These are phyloP conservation scores for Grosmannia clavigera DNA, from an alignment of 2,329 filamentous ascomycete genomes.

Conservation along the genomic window DNA sequence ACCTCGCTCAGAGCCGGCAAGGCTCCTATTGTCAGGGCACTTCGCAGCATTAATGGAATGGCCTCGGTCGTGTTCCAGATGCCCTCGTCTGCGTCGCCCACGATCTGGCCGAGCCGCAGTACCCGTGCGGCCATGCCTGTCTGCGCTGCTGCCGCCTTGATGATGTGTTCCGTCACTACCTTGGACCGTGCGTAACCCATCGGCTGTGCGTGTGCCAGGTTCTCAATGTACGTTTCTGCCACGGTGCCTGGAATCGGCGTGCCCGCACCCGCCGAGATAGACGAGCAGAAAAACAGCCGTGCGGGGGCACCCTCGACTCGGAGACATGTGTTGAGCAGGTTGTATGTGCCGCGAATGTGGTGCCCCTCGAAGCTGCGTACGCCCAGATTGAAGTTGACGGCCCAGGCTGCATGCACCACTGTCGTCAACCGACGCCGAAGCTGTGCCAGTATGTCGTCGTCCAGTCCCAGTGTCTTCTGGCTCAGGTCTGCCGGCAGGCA, in stretches of 20 bases:
- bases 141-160: too few species aligned
- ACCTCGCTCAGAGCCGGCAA: too few species aligned
- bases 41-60: too few species aligned
- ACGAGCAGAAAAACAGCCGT: slow-evolving; percentile 26
- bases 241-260: slow-evolving; percentile 21
- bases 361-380: slow-evolving; percentile 32
- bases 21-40: too few species aligned
- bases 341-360: slow-evolving; percentile 31
- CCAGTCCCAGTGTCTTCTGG: slow-evolving; percentile 9
- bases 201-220: slow-evolving; percentile 25
- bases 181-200: slow-evolving; percentile 34
- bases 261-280: slow-evolving; percentile 27
- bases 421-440: slow-evolving; percentile 16
- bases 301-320: slow-evolving; percentile 7
- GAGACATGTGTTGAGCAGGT: slow-evolving; percentile 30
- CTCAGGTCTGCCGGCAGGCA: slow-evolving; percentile 28
- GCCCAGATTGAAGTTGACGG: slow-evolving; percentile 41
- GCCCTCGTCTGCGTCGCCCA: too few species aligned
- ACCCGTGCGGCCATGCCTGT: too few species aligned
- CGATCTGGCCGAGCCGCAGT: too few species aligned
- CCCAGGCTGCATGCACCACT: slow-evolving; percentile 39
- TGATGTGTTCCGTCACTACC: slow-evolving; percentile 5
- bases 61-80: too few species aligned
- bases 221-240: slow-evolving; percentile 2
- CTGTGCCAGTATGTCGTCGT: slow-evolving; percentile 16